phyloP scores from a whole-genome alignment of 2,329 filamentous ascomycete genomes.

The Penicillium vulpinum region DNA sequence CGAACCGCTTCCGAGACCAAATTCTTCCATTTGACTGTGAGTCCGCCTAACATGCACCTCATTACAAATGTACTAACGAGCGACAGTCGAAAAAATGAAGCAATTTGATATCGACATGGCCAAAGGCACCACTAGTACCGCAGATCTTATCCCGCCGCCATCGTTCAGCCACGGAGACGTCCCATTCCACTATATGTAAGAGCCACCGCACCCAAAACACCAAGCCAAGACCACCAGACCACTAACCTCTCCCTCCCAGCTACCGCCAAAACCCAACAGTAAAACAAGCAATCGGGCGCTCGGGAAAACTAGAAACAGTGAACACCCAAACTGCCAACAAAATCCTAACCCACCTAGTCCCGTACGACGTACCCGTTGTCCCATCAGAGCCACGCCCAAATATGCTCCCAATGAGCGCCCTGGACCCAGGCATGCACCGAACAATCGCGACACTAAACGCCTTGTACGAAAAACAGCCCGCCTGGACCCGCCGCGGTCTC shows the following conservation, averaged over 20 bases:
- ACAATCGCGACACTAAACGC: conserved; percentile 64
- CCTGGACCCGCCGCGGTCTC: conserved; percentile 83
- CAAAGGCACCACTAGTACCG: conserved; percentile 58
- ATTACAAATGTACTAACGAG: not conserved
- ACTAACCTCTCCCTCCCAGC: conserved; percentile 41
- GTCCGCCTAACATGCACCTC: conserved; percentile 13
- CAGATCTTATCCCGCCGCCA: conserved; percentile 76
- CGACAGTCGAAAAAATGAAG: conserved; percentile 57
- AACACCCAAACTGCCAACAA: conserved; percentile 59
- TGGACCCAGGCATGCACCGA: conserved; percentile 60
- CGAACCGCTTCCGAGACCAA: conserved; percentile 68
- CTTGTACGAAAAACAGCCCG: conserved; percentile 71
- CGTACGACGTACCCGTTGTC: conserved; percentile 62
- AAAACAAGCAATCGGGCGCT: conserved; percentile 58
- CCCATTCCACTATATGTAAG: conserved; percentile 64
- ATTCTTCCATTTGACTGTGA: conserved; percentile 71
- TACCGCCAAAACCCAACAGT: conserved; percentile 86
- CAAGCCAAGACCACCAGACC: conserved; percentile 8
- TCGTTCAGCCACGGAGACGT: conserved; percentile 72
- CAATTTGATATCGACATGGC: conserved; percentile 67
- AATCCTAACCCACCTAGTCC: conserved; percentile 59
- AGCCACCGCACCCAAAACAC: not conserved
- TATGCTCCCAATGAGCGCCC: conserved; percentile 51
- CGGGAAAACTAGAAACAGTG: conserved; percentile 60
- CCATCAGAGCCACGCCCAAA: conserved; percentile 62